These are phyloP conservation scores for Amesomyces nigricolor DNA, from an alignment of 2,329 filamentous ascomycete genomes.

Conservation along the genomic window DNA sequence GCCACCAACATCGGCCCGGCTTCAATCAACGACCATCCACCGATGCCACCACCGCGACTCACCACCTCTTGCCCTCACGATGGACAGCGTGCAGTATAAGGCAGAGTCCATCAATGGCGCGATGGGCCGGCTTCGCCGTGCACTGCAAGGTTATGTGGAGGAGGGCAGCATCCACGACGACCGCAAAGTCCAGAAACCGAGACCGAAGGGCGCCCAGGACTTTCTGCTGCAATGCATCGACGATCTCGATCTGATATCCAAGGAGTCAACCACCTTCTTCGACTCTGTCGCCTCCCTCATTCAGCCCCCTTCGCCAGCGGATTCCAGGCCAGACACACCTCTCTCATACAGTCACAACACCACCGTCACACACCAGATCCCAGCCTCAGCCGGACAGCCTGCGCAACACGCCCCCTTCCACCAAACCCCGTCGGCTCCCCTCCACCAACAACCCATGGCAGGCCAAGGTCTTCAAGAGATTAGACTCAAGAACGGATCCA, in stretches of 20 bases:
- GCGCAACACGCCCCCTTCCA: neutral
- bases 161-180: constrained; percentile 16
- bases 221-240: constrained; percentile 21
- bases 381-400: neutral
- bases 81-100: constrained; percentile 24
- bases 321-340: constrained; percentile 15
- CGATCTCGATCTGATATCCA: constrained; percentile 20
- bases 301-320: constrained; percentile 8
- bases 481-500: constrained; percentile 17
- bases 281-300: constrained; percentile 12
- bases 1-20: neutral
- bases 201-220: constrained; percentile 23
- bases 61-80: constrained; percentile 21
- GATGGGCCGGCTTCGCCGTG: constrained; percentile 21
- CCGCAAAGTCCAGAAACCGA: constrained; percentile 25
- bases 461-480: neutral
- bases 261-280: constrained; percentile 10
- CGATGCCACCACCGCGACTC: neutral
- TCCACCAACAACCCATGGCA: neutral
- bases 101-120: constrained; percentile 23
- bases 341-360: constrained; percentile 13
- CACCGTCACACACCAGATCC: constrained; percentile 3
- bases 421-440: neutral
- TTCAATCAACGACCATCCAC: constrained; percentile 13
- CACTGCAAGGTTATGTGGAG: constrained; percentile 21